Conservation (phyloP, 208 protist genomes). For the Perkinsela sp. region DNA sequence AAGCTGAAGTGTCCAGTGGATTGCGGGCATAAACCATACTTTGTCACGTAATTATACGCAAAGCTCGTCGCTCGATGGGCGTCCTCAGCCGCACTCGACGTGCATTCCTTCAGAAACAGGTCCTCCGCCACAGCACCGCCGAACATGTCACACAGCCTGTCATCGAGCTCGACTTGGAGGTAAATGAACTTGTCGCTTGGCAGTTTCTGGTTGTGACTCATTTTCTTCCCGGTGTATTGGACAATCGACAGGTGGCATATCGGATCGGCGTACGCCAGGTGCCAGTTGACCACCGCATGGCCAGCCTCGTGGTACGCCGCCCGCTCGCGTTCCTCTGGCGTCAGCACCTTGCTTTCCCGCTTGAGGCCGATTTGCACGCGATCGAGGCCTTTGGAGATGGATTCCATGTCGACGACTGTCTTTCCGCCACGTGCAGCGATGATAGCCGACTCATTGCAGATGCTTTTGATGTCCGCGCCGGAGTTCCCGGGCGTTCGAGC, state of each 20-base stretch:
- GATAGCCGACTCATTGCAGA: conserved; percentile 87
- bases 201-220: conserved; percentile 34
- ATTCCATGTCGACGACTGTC: conserved; percentile 16
- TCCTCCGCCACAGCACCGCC: conserved; percentile 78
- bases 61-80: conserved; percentile 52
- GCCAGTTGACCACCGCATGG: conserved; percentile 60
- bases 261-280: conserved; percentile 53
- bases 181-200: conserved; percentile 40
- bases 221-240: conserved; percentile 28
- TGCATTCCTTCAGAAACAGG: conserved; percentile 70
- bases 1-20: conserved; percentile 50
- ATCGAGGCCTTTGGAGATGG: conserved; percentile 79
- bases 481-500: conserved; percentile 72
- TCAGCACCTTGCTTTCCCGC: conserved; percentile 52
- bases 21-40: conserved; percentile 47
- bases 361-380: conserved; percentile 79
- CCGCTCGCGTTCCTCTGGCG: conserved; percentile 28
- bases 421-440: conserved; percentile 56
- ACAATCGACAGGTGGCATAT: conserved; percentile 66
- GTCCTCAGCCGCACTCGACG: conserved; percentile 44
- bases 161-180: conserved; percentile 25
- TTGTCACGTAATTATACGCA: conserved; percentile 39
- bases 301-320: conserved; percentile 76
- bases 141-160: conserved; percentile 27
- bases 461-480: conserved; percentile 87